A percentile compares a stretch with the other conserved stretches of the same genome.
phyloP scores from a whole-genome alignment of 2,329 filamentous ascomycete species.

The Venturia carpophila region DNA sequence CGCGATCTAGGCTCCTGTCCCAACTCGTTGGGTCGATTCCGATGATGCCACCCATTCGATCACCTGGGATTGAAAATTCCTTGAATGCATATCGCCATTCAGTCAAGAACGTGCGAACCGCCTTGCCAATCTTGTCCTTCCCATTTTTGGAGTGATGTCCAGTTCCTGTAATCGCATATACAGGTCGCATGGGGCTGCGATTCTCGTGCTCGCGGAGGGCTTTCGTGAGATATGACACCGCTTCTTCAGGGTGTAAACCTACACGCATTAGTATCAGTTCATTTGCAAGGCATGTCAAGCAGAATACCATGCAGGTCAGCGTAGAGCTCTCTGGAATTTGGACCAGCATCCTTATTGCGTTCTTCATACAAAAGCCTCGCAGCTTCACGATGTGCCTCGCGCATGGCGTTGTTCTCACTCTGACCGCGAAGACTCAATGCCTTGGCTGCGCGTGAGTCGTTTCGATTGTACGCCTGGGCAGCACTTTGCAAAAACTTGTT shows the following conservation, averaged over 20 bases:
- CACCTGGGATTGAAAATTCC: constrained; percentile 94
- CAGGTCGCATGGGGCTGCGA: constrained; percentile 54
- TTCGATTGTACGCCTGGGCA: constrained; percentile 96
- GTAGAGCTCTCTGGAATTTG: constrained; percentile 65
- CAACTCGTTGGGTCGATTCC: constrained; percentile 56
- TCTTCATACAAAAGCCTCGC: constrained; percentile 88
- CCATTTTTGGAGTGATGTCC: constrained; percentile 98
- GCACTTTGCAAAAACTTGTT: constrained; percentile 94
- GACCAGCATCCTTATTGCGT: constrained; percentile 63
- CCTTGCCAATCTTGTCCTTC: constrained; percentile 97
- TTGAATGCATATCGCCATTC: constrained; percentile 95
- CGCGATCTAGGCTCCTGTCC: constrained; percentile 38
- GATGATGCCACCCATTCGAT: constrained; percentile 62
- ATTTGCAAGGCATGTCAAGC: constrained; percentile 7
- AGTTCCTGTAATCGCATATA: constrained; percentile 95
- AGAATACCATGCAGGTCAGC: constrained; percentile 73
- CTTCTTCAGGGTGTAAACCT: constrained; percentile 94
- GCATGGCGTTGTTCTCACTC: constrained; percentile 95
- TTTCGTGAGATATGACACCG: constrained; percentile 84
- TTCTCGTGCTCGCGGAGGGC: constrained; percentile 72
- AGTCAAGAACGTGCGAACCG: constrained; percentile 80
- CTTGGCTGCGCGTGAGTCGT: constrained; percentile 92
- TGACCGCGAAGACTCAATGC: constrained; percentile 89
- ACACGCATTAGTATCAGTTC: constrained; percentile 16
- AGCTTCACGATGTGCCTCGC: constrained; percentile 90